Evolutionary conservation across 306 rosid species (phyloP), one percentile per base, ranked within the genome.

Genomic region (Vachellia collinsii): DNA sequence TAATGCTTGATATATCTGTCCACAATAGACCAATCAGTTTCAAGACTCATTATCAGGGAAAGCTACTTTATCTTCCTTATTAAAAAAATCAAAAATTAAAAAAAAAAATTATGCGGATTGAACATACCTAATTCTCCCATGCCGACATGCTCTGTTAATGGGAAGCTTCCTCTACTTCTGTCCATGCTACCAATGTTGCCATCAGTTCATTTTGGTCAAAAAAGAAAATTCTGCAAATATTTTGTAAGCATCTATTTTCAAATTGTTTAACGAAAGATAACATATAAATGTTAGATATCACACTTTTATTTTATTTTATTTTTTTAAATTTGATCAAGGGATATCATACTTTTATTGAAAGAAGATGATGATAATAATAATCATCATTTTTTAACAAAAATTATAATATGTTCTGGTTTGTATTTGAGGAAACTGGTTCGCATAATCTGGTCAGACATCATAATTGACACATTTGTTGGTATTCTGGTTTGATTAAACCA

Each of bases 131-230:
- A 61, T 61, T 50, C 76, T 72, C 29, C 76, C 76, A 47, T 50
- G 25, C 76, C 34, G 44, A 48, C 43, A 20, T 72, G 59, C 62
- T 34, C 11, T 72, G 16, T 16, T 1, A 72, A 56, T 72, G 62
- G 61, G 44, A 48, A 47, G 63, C 42, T 34, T 47, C 10, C 20
- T 19, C n/a, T 36, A 11, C 25, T 47, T 34, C 8, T 34, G 19
- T 64, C 43, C 76, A 72, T 29, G 3, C 76, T 62, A 29, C 37
- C 12, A 76, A 46, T 17, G 48, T 29, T 63, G 47, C 72, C 50
- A 56, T 43, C 59, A 54, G n/a, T 62, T 23, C 38, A 62, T 29
- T 25, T 62, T 62, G 66, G 7, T 23, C 38, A 20, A 20, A 59
- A 59, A 59, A 54, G 20, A 39, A 12, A 47, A 47, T 47, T 50